phyloP scores from a whole-genome alignment of 1,139 yeast species.

The Ogataea hybrid region DNA sequence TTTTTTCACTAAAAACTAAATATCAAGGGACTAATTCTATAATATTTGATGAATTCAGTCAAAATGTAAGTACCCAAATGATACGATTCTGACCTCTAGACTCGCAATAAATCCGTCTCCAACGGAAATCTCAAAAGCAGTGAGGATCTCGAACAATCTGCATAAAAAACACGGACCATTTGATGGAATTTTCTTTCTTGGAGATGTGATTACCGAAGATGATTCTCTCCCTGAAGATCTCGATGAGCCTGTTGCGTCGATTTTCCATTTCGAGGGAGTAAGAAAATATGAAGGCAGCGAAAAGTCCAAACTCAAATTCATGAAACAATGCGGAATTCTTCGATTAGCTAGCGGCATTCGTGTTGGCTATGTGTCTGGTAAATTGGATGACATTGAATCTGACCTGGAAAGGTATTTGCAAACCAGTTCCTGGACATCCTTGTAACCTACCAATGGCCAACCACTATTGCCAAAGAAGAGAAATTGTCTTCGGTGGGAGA shows the following conservation, averaged over 20 bases:
- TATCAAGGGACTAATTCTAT: too few relatives aligned
- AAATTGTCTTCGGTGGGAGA: conserved; percentile 40
- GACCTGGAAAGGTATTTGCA: conserved; percentile 23
- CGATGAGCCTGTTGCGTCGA: conserved; percentile 20
- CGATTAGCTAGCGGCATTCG: conserved; percentile 45
- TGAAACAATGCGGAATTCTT: conserved; percentile 39
- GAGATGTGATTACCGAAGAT: conserved; percentile 39
- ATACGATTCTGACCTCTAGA: conserved; percentile 16
- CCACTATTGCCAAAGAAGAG: conserved; percentile 42
- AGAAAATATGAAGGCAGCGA: conserved; percentile 3
- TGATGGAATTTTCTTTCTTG: conserved; percentile 51
- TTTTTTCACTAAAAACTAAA: neutral
- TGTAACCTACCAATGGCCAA: conserved; percentile 62
- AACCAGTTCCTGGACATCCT: conserved; percentile 48
- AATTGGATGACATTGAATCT: conserved; percentile 23
- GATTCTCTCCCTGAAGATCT: conserved; percentile 2
- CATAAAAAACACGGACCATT: conserved; percentile 64
- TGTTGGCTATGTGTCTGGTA: conserved; percentile 43
- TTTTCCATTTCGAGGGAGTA: conserved; percentile 24
- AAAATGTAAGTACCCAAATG: conserved; percentile 5
- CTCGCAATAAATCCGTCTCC: conserved; percentile 52
- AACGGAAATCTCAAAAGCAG: conserved; percentile 38
- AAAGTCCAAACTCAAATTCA: conserved; percentile 24
- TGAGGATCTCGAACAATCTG: conserved; percentile 49
- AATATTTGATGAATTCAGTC: conserved; percentile 5